These are phyloP conservation scores for Polytrichum commune DNA, from an alignment of 225 moss, liverwort and hornwort genomes.

Conservation along the genomic window DNA sequence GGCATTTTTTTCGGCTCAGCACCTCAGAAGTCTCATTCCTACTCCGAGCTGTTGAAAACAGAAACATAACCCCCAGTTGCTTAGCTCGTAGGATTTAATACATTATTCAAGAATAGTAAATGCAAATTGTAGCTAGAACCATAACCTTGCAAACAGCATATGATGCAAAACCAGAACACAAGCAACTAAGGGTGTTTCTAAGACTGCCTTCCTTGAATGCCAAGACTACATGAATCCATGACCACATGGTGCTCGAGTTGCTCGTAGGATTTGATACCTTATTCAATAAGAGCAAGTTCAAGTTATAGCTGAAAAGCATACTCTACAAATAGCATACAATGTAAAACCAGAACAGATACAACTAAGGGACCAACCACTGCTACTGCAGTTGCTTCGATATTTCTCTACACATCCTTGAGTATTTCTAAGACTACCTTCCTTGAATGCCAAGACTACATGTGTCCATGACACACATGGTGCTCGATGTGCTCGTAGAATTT, in stretches of 20 bases:
- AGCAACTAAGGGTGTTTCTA: not conserved
- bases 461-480: no score
- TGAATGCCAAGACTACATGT: no score
- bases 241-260: not conserved
- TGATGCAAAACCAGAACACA: not conserved
- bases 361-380: not conserved
- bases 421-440: no score
- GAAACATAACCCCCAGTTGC: not conserved
- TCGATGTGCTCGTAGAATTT: not conserved
- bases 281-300: no score
- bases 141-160: not conserved
- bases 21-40: conserved; percentile 76
- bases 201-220: no score
- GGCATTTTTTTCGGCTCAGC: conserved; percentile 69
- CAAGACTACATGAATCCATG: no score
- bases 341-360: not conserved
- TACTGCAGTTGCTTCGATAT: no score
- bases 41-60: conserved; percentile 50
- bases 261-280: not conserved
- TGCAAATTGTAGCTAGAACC: not conserved
- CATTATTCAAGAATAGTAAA: not conserved
- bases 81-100: conserved; percentile 1
- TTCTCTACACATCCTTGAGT: no score
- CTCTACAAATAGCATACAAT: not conserved
- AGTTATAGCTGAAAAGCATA: not conserved